Evolutionary conservation across 208 protist species (phyloP), one percentile per base, ranked within the genome.

Genomic region (Vickermania ingenoplastis): DNA sequence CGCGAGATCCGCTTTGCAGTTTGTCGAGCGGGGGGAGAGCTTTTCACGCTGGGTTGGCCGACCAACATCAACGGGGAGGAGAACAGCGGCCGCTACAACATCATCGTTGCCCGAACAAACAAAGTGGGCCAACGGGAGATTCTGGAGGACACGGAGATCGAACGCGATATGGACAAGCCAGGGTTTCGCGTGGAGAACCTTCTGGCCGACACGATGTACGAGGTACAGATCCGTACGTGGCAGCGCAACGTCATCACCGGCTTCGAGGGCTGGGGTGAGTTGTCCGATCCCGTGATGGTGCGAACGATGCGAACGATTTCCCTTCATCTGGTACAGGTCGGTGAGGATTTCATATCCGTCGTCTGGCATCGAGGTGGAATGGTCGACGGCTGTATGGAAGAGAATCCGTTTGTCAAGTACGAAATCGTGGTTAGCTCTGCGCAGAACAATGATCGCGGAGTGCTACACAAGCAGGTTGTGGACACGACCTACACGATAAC

Each of bases 271-370:
- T 94, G 86, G 86, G 91, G 91, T 23, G 76, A 90, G 59, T 88
- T 89, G 48, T 83, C 88, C 3, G 21, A 61, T 0, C 83, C 87
- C 2, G 61, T 91, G 61, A 72, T 61, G 28, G 69, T 79, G 41
- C 71, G 73, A 53, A 96, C 91, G 5, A 68, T 96, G 49, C 75
- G 73, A 63, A 58, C 77, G 0, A 77, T 96, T 24, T 70, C 62
- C 27, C 59, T 96, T 57, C 73, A 89, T 36, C 67, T 92, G 13
- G 81, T 68, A 67, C 87, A 96, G 52, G 61, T 96, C 52, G 91
- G 91, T 41, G 91, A 96, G 61, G 82, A 95, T 56, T 95, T 95
- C 65, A 83, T 79, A 0, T 84, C 90, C 53, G 24, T 96, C 28
- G 61, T 75, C 30, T 96, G 91, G 88, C 66, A 65, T 11, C 83